These are phyloP conservation scores for Mycena venus DNA, from an alignment of 768 basidiomycete genomes.

Conservation along the genomic window DNA sequence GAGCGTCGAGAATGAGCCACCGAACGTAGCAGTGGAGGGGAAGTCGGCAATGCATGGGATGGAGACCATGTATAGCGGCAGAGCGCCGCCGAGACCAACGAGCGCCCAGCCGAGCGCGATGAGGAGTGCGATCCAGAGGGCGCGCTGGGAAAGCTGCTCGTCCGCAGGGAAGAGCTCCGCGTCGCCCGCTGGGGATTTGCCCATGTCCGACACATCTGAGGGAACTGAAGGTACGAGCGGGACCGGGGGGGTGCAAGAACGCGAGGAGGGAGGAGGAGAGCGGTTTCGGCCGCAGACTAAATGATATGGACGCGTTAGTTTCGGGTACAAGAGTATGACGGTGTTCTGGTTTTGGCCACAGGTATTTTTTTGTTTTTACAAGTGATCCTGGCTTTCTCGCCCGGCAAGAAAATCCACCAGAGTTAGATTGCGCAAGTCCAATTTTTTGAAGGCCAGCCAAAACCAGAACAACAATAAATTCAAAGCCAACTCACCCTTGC, in stretches of 20 bases:
- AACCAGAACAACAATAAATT: neutral
- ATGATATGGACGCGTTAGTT: slow-evolving; percentile 3
- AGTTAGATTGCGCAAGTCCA: too few species aligned
- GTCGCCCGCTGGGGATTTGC: slow-evolving; percentile 62
- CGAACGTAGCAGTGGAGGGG: slow-evolving; percentile 56
- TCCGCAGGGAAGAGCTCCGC: slow-evolving; percentile 79
- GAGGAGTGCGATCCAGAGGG: slow-evolving; percentile 74
- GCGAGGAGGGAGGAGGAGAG: slow-evolving; percentile 71
- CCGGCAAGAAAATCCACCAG: too few species aligned
- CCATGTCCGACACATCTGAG: slow-evolving; percentile 67
- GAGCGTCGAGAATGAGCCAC: slow-evolving; percentile 75
- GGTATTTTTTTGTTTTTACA: too few species aligned
- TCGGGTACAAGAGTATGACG: neutral
- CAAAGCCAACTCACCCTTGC: slow-evolving; percentile 69
- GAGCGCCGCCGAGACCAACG: slow-evolving; percentile 75
- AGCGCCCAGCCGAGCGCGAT: slow-evolving; percentile 77
- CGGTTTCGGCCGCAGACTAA: slow-evolving; percentile 74
- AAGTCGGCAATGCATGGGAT: slow-evolving; percentile 77
- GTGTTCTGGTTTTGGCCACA: too few species aligned
- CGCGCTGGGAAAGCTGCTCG: slow-evolving; percentile 79
- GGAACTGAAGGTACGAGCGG: slow-evolving; percentile 74
- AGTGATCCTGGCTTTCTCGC: too few species aligned
- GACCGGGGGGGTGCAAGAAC: slow-evolving; percentile 78
- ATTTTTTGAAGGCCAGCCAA: neutral
- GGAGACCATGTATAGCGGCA: slow-evolving; percentile 80